Base-by-base conservation (phyloP, 2,329 filamentous ascomycete species). In the Trichoderma sp. region DNA sequence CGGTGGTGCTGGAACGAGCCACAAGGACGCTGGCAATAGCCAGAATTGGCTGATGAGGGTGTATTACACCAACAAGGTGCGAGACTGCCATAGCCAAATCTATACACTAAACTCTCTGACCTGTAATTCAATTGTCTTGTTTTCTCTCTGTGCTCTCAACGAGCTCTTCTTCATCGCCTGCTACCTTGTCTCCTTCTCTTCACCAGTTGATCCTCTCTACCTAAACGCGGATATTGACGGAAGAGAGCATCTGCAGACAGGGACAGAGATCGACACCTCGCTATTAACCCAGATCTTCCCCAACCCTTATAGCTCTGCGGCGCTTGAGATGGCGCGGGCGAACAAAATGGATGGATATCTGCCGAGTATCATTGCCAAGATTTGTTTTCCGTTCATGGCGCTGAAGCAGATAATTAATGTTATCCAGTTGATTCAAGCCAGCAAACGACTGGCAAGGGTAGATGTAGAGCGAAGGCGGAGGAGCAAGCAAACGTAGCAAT, bases 111-210 rank as follows among this genome's bases (percentile, higher is more conserved):
- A 31, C 12, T 31, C 12, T 31, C 41, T 53, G 56, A 77, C 80
- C 67, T 78, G 63, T 9, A 6, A 3, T 31, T 14, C 56, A 98
- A 93, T 88, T 75, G 95, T 98, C 50, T 89, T 98, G 59, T 98
- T 98, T 87, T 85, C 94, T 77, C 94, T 94, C 85, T 98, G 96
- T 87, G 89, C 91, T 74, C 86, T 97, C 77, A 98, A 98, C 85
- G 96, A 98, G 85, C 86, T 95, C 78, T 98, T 98, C 89, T 98
- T 98, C 88, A 98, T 98, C 82, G 95, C 94, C 24, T 91, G 98
- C 77, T 98, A 98, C 87, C 93, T 98, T 71, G 93, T 98, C 76
- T 98, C 95, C 79, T 98, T 98, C 89, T 97, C 94, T 76, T 97
- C 94, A 71, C 95, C 95, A 2, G 90, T 92, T 35, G 90, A 98